These are phyloP conservation scores for Caryopteris hybrid DNA, from an alignment of 305 asterid species.

Conservation along the genomic window DNA sequence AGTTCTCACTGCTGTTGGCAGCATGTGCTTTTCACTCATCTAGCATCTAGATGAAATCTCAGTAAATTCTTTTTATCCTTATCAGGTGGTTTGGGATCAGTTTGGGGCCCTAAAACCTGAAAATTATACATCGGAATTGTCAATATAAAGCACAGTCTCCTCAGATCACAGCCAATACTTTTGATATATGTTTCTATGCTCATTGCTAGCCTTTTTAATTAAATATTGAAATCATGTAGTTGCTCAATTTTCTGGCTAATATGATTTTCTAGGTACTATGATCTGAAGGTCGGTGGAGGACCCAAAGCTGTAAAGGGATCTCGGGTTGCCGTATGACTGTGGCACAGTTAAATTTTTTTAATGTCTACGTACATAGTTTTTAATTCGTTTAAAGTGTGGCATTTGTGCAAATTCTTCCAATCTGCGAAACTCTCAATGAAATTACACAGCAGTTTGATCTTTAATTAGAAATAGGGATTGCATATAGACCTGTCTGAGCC, in stretches of 20 bases:
- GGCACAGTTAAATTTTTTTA: slow-evolving; percentile 49
- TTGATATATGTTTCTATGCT: neutral
- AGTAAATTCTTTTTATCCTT: neutral
- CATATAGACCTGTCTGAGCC: neutral
- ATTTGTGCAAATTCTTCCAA: slow-evolving; percentile 6
- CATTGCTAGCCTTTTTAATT: neutral
- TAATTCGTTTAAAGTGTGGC: slow-evolving; percentile 9
- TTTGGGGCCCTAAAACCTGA: neutral
- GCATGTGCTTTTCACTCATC: neutral
- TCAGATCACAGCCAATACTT: neutral
- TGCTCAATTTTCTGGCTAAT: slow-evolving; percentile 19
- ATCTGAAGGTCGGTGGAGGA: slow-evolving; percentile 85
- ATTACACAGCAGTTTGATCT: neutral
- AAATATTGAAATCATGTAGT: neutral
- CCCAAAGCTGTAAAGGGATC: slow-evolving; percentile 91
- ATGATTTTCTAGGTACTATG: slow-evolving; percentile 65
- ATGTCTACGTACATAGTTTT: slow-evolving; percentile 38
- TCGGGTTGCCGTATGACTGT: slow-evolving; percentile 97
- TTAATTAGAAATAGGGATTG: neutral
- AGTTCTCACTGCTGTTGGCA: neutral
- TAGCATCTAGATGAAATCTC: neutral
- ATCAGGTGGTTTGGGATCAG: neutral
- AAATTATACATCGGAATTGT: neutral
- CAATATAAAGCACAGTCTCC: slow-evolving; percentile 1
- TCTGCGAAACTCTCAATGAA: neutral